Evolutionary conservation across 495 filamentous ascomycete genomes (phyloP).

Genomic region (Bryoglossum gracile): DNA sequence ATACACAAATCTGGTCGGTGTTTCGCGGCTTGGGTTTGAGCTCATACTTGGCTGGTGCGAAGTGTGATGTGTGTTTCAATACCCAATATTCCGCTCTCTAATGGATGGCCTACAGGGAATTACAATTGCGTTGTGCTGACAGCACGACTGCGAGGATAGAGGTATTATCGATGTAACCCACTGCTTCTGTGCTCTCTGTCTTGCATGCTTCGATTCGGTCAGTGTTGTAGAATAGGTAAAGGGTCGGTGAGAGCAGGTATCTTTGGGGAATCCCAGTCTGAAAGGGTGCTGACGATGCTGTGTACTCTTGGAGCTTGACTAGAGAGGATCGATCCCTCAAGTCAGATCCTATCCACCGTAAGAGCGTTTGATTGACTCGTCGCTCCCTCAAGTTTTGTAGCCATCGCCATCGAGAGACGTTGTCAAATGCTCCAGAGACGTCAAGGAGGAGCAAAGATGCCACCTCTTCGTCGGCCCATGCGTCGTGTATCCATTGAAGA

Average conservation of each 20-base stretch:
- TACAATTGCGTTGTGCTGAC: slow-evolving; percentile 18
- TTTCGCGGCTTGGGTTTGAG: slow-evolving; percentile 12
- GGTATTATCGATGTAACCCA: slow-evolving; percentile 26
- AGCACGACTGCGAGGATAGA: slow-evolving; percentile 19
- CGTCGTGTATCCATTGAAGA: slow-evolving; percentile 17
- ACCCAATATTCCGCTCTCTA: slow-evolving; percentile 21
- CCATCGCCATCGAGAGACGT: slow-evolving; percentile 21
- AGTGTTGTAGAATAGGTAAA: slow-evolving; percentile 30
- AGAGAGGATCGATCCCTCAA: slow-evolving; percentile 4
- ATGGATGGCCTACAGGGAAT: slow-evolving; percentile 18
- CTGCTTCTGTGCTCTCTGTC: slow-evolving; percentile 10
- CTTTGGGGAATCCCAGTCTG: slow-evolving; percentile 26
- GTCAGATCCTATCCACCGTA: slow-evolving; percentile 13
- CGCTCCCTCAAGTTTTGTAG: slow-evolving; percentile 23
- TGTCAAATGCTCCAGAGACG: slow-evolving; percentile 22
- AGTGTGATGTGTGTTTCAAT: slow-evolving; percentile 17
- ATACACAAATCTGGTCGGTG: slow-evolving; percentile 22
- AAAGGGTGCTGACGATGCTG: slow-evolving; percentile 1
- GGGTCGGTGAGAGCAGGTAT: slow-evolving; percentile 25
- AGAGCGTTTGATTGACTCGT: slow-evolving; percentile 3
- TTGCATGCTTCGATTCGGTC: slow-evolving; percentile 22
- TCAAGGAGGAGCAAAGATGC: slow-evolving; percentile 20
- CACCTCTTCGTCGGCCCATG: slow-evolving; percentile 12
- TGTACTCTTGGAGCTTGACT: slow-evolving; percentile 15
- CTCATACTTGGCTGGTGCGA: slow-evolving; percentile 20